Conservation (phyloP, 208 protist species). For the Balamuthia mandrillaris region DNA sequence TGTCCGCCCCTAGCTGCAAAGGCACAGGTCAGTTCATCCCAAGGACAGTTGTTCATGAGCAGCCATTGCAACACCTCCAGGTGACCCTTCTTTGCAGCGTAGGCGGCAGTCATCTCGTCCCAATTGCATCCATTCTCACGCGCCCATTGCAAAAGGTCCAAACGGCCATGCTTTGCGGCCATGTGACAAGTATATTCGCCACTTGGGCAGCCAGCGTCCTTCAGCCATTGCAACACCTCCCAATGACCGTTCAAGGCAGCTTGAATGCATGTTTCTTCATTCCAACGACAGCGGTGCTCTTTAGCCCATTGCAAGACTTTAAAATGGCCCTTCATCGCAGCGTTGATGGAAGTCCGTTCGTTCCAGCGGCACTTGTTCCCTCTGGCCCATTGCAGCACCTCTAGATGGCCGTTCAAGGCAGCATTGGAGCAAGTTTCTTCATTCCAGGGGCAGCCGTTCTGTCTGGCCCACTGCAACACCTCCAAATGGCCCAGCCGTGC, state of each 20-base stretch:
- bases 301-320: background rate
- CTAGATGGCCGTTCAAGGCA: background rate
- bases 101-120: background rate
- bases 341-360: background rate
- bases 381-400: background rate
- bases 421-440: background rate
- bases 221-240: background rate
- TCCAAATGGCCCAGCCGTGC: background rate
- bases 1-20: background rate
- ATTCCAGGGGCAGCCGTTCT: conserved; percentile 8
- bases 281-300: background rate
- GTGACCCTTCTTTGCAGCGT: background rate
- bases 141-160: background rate
- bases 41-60: background rate
- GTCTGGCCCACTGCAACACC: no score
- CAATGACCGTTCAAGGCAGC: background rate
- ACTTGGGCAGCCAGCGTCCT: background rate
- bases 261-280: background rate
- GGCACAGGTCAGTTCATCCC: background rate
- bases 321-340: background rate
- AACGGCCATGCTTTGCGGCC: background rate
- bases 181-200: background rate
- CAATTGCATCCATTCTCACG: background rate
- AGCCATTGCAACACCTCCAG: background rate
- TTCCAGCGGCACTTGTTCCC: background rate